phyloP scores from a whole-genome alignment of 2,329 filamentous ascomycete genomes.

The Keithomyces neogunnii region DNA sequence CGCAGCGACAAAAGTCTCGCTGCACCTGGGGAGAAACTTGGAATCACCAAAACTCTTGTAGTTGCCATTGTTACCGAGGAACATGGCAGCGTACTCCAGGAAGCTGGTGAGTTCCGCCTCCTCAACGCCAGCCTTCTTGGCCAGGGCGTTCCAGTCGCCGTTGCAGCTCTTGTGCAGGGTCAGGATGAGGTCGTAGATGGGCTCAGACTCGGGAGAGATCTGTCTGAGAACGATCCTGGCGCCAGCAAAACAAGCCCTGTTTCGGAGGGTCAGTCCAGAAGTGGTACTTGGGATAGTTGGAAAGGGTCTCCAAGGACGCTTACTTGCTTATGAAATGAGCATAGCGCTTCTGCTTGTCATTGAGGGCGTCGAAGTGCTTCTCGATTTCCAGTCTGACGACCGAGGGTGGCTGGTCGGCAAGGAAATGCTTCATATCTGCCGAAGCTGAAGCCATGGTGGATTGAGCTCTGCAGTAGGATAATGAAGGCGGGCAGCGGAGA shows the following conservation, averaged over 20 bases:
- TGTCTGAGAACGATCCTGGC: conserved; percentile 73
- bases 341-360: conserved; percentile 75
- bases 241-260: conserved; percentile 69
- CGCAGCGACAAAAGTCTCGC: conserved; percentile 53
- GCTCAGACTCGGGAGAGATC: conserved; percentile 72
- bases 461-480: conserved; percentile 8
- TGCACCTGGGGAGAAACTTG: conserved; percentile 71
- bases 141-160: conserved; percentile 65
- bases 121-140: conserved; percentile 54
- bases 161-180: conserved; percentile 56
- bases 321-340: conserved; percentile 82
- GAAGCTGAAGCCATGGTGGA: conserved; percentile 41
- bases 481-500: neutral
- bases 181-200: conserved; percentile 74
- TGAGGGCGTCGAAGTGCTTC: conserved; percentile 78
- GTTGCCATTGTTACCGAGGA: conserved; percentile 73
- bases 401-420: conserved; percentile 83
- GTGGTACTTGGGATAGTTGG: neutral
- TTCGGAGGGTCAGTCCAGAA: neutral
- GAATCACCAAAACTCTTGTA: conserved; percentile 83
- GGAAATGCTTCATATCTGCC: conserved; percentile 63
- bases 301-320: conserved; percentile 12
- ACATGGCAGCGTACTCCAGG: conserved; percentile 69
- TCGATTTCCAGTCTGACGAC: conserved; percentile 85
- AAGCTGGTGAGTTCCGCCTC: conserved; percentile 58